These are phyloP conservation scores for Spiromastix sp. DNA, from an alignment of 2,329 filamentous ascomycete species.

Conservation along the genomic window DNA sequence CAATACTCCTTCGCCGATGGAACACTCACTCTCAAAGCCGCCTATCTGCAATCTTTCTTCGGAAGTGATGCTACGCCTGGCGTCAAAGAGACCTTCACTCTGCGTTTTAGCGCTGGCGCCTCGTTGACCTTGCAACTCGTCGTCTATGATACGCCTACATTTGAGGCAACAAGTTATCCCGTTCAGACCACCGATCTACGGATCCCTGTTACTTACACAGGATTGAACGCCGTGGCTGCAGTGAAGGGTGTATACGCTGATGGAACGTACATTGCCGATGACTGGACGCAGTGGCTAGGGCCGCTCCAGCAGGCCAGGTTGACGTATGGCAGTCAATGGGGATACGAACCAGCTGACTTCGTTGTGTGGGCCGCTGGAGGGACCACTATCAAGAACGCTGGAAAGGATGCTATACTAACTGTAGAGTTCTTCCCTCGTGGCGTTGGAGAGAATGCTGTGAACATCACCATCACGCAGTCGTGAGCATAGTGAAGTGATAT, in stretches of 20 bases:
- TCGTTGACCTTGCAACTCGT: slow-evolving; percentile 39
- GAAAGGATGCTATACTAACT: background rate
- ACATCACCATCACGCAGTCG: background rate
- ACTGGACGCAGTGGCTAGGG: slow-evolving; percentile 46
- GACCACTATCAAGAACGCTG: slow-evolving; percentile 1
- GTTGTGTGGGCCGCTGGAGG: no score
- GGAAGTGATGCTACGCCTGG: slow-evolving; percentile 33
- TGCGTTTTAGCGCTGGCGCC: slow-evolving; percentile 44
- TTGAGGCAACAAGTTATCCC: slow-evolving; percentile 20
- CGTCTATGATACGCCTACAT: slow-evolving; percentile 42
- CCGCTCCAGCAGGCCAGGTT: slow-evolving; percentile 39
- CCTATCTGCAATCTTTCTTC: slow-evolving; percentile 39
- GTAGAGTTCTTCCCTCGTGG: background rate
- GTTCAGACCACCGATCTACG: slow-evolving; percentile 30
- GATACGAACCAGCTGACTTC: no score
- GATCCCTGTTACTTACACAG: slow-evolving; percentile 45
- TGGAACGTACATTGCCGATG: slow-evolving; percentile 43
- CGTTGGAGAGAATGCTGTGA: background rate
- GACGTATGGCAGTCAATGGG: background rate
- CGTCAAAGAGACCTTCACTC: slow-evolving; percentile 40
- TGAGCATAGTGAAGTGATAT: no score
- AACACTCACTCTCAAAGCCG: slow-evolving; percentile 37
- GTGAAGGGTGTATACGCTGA: slow-evolving; percentile 41
- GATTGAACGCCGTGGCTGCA: slow-evolving; percentile 40
- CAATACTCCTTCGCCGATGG: slow-evolving; percentile 41